Evolutionary conservation across 441 rosid species (phyloP).

Genomic region (Rhodomyrtus psidioides): DNA sequence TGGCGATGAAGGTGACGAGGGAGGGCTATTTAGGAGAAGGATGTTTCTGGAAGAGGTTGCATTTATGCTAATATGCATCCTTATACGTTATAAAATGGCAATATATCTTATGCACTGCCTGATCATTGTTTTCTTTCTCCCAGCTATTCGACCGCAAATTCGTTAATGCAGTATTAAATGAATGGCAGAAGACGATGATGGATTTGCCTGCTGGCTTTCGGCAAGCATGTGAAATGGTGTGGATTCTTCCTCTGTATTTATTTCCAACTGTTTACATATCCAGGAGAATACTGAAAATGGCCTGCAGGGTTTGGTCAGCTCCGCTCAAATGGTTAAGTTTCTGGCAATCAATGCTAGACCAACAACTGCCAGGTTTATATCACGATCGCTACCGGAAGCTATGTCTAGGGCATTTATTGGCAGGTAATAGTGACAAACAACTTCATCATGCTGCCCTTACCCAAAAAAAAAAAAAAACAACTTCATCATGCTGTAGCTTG

Average conservation of each 20-base stretch:
- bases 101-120: not conserved
- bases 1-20: constrained; percentile 82
- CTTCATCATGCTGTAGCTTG: not conserved
- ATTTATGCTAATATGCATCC: not conserved
- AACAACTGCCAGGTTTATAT: constrained; percentile 66
- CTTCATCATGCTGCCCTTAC: not conserved
- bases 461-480: too few relatives aligned
- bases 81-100: not conserved
- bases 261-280: constrained; percentile 4
- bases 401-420: constrained; percentile 90
- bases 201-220: constrained; percentile 96
- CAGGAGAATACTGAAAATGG: constrained; percentile 13
- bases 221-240: constrained; percentile 98
- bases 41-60: constrained; percentile 79
- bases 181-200: constrained; percentile 95
- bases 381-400: constrained; percentile 81
- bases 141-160: constrained; percentile 94
- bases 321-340: constrained; percentile 89
- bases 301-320: constrained; percentile 91
- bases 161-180: constrained; percentile 86
- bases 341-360: constrained; percentile 93
- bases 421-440: constrained; percentile 39
- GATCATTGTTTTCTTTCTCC: constrained; percentile 2
- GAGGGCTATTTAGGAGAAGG: constrained; percentile 84
- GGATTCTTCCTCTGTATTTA: not conserved